Conservation (phyloP, 2,329 filamentous ascomycete species). For the Calonectria hongkongensis region DNA sequence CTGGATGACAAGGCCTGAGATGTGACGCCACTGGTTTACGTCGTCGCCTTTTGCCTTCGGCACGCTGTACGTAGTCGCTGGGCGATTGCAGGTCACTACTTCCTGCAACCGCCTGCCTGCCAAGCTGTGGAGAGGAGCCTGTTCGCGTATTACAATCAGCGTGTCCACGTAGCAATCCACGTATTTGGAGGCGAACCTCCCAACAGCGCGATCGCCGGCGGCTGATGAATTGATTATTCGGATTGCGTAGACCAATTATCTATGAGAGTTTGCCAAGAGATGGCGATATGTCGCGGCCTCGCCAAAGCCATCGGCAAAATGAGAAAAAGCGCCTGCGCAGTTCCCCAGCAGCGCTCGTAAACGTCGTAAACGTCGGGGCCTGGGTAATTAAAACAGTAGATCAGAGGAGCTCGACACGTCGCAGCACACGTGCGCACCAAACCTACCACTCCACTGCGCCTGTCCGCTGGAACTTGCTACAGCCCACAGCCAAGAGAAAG, state of each 20-base stretch:
- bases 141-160: conserved; percentile 3
- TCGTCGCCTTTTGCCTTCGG: conserved; percentile 24
- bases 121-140: conserved; percentile 11
- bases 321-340: conserved; percentile 7
- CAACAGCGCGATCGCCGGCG: conserved; percentile 19
- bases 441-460: conserved; percentile 19
- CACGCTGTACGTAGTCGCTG: conserved; percentile 19
- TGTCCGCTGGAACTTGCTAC: conserved; percentile 20
- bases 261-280: conserved; percentile 32
- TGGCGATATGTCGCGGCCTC: conserved; percentile 21
- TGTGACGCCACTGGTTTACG: conserved; percentile 39
- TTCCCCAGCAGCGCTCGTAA: conserved; percentile 35
- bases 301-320: conserved; percentile 8
- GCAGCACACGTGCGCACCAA: conserved; percentile 25
- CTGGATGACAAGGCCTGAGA: conserved; percentile 34
- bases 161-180: conserved; percentile 36
- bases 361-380: conserved; percentile 36
- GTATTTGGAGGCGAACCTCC: conserved; percentile 24
- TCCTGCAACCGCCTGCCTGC: neutral
- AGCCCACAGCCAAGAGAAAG: neutral
- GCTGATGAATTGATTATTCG: conserved; percentile 17
- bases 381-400: conserved; percentile 39
- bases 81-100: conserved; percentile 11
- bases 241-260: conserved; percentile 33
- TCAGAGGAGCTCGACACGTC: conserved; percentile 35